Base-by-base conservation (phyloP, 257 asterid genomes). In the Solanum arcanum region DNA sequence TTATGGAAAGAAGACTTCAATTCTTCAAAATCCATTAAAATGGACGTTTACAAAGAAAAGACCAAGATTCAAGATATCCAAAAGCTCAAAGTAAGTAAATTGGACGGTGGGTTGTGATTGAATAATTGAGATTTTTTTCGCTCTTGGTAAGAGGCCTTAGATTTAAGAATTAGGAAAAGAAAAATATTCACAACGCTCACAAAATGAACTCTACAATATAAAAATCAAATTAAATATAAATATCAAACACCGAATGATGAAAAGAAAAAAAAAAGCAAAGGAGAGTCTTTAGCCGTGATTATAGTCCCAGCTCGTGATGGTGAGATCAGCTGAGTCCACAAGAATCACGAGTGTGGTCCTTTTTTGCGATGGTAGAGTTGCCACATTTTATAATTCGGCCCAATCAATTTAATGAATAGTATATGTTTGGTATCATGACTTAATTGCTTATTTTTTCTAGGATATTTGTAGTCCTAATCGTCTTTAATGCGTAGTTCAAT, bases 181-280 rank as follows among this genome's bases (percentile, higher is more conserved):
- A 20, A 52, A 16, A 20, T 56, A 18, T 18, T 1, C 25, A 56
- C 11, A 18, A 18, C 25, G 0, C 11, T 0, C 2, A 18, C 0
- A 1, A 56, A 56, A 18, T 20, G 1, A 20, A 56, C n/a, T 56
- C 64, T 56, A 2, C 12, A 56, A 20, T 7, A 56, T 20, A 3
- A 56, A 9, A 56, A 56, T 56, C 2, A 56, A 56, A 0, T 25
- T 4, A 12, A 25, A 66, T 25, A 66, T 66, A 2, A 66, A 66
- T 25, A 66, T 12, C 9, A 5, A 66, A 66, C 0, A 66, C 2
- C 9, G 1, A 3, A 64, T 25, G 23, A 49, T 47, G 5, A n/a
- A 12, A 11, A 12, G 14, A 1, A 11, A 5, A 4, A 64, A 62
- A 62, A 10, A 0, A 21, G 13, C n/a, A 52, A 18, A 56, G 1